These are phyloP conservation scores for Cryptosporidium ryanae DNA, from an alignment of 169 alveolate genomes.

Conservation along the genomic window DNA sequence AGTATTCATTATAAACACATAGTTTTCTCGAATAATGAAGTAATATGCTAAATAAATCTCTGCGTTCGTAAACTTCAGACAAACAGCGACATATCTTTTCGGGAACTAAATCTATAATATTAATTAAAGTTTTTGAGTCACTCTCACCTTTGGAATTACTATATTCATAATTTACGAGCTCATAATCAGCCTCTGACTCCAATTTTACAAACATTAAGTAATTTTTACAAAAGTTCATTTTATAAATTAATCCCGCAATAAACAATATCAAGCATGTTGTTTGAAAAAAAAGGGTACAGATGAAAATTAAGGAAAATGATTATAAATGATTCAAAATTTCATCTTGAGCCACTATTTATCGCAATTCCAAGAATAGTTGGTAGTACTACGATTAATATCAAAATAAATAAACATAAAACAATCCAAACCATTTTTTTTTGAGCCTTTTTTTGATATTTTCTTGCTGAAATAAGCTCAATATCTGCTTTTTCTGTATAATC, in stretches of 20 bases:
- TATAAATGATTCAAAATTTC: neutral
- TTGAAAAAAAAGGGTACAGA: neutral
- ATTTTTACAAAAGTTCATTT: no score
- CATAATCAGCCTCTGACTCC: neutral
- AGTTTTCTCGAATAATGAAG: slow-evolving; percentile 7
- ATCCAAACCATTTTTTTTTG: slow-evolving; percentile 79
- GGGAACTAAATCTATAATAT: neutral
- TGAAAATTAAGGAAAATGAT: neutral
- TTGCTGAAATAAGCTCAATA: slow-evolving; percentile 79
- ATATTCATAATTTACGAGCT: neutral
- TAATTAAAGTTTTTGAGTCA: neutral
- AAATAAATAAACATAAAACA: slow-evolving; percentile 70
- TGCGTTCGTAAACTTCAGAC: neutral
- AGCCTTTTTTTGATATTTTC: slow-evolving; percentile 73
- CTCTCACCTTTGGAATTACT: neutral
- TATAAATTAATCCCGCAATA: no score
- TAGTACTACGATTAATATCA: slow-evolving; percentile 22
- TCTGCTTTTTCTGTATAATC: slow-evolving; percentile 84
- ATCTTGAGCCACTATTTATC: slow-evolving; percentile 1
- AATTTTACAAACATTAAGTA: no score
- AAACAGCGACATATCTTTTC: no score
- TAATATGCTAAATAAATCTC: neutral
- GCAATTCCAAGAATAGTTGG: slow-evolving; percentile 44
- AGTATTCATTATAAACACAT: neutral
- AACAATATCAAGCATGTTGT: no score